Conservation (phyloP, 1,284 basidiomycete genomes). For the Apiotrichum veenhuisii region DNA sequence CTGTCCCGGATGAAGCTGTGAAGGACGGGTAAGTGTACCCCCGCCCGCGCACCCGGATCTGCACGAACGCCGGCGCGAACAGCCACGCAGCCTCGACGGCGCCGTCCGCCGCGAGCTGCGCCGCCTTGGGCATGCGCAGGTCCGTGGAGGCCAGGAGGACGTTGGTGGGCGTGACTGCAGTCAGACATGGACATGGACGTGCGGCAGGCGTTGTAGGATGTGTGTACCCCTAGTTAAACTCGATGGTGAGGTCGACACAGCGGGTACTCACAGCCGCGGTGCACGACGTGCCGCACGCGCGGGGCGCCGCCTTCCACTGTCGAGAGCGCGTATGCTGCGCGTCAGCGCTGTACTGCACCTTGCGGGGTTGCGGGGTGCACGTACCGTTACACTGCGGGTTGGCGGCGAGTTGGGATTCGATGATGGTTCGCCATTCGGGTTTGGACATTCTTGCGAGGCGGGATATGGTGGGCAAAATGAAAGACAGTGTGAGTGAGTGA, state of each 20-base stretch:
- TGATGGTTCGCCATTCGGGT: conserved; percentile 34
- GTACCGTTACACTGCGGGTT: conserved; percentile 31
- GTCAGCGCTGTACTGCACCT: not conserved
- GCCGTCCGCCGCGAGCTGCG: conserved; percentile 31
- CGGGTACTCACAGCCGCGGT: conserved; percentile 36
- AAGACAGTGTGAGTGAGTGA: too few species aligned
- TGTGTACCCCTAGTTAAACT: too few species aligned
- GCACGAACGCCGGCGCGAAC: conserved; percentile 35
- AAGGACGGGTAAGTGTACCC: conserved; percentile 18
- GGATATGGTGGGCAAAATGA: not conserved
- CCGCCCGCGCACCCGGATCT: conserved; percentile 43
- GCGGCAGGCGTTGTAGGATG: too few species aligned
- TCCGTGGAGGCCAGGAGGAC: conserved; percentile 46
- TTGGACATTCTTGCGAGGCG: conserved; percentile 2
- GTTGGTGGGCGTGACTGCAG: conserved; percentile 32
- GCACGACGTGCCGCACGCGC: conserved; percentile 43
- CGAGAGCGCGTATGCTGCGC: conserved; percentile 37
- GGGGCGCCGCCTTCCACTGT: conserved; percentile 34
- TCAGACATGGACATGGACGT: not conserved
- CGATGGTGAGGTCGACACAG: too few species aligned
- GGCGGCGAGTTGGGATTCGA: conserved; percentile 36
- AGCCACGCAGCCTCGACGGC: conserved; percentile 43
- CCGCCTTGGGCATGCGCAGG: conserved; percentile 43
- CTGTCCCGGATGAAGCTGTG: too few species aligned
- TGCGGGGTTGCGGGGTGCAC: conserved; percentile 1